These are phyloP conservation scores for Hypocreales sp. DNA, from an alignment of 2,329 filamentous ascomycete species.

Conservation along the genomic window DNA sequence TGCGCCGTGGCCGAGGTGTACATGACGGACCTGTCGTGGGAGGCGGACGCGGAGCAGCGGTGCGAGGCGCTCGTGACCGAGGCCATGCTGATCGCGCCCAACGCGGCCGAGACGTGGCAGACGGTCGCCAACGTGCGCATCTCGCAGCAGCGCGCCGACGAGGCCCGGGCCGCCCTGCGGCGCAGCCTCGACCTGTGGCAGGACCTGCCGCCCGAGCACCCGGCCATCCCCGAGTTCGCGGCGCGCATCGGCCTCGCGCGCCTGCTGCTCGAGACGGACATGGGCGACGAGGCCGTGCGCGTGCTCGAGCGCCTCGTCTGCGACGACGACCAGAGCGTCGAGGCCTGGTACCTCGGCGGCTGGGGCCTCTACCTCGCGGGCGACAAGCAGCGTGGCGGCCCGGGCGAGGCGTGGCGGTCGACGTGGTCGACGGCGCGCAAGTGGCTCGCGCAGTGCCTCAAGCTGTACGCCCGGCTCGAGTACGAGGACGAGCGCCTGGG, in stretches of 20 bases:
- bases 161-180: slow-evolving; percentile 64
- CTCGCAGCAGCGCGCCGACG: slow-evolving; percentile 64
- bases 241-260: slow-evolving; percentile 71
- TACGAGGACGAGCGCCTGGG: slow-evolving; percentile 75
- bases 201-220: slow-evolving; percentile 56
- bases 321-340: slow-evolving; percentile 88
- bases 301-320: slow-evolving; percentile 71
- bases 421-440: slow-evolving; percentile 61
- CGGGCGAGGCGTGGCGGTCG: slow-evolving; percentile 36
- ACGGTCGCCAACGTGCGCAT: slow-evolving; percentile 89
- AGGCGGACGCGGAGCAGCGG: slow-evolving; percentile 72
- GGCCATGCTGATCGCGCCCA: slow-evolving; percentile 70
- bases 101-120: slow-evolving; percentile 79
- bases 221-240: slow-evolving; percentile 68
- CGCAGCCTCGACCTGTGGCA: slow-evolving; percentile 76
- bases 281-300: slow-evolving; percentile 72
- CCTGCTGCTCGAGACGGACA: slow-evolving; percentile 75
- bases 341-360: slow-evolving; percentile 92
- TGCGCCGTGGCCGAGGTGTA: slow-evolving; percentile 94
- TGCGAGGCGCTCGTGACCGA: slow-evolving; percentile 87
- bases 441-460: slow-evolving; percentile 70
- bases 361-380: slow-evolving; percentile 78
- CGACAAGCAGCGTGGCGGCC: slow-evolving; percentile 38
- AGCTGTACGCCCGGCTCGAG: slow-evolving; percentile 61
- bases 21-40: slow-evolving; percentile 95